phyloP scores from a whole-genome alignment of 2,329 filamentous ascomycete genomes.

The Emericellopsis cladophorae region DNA sequence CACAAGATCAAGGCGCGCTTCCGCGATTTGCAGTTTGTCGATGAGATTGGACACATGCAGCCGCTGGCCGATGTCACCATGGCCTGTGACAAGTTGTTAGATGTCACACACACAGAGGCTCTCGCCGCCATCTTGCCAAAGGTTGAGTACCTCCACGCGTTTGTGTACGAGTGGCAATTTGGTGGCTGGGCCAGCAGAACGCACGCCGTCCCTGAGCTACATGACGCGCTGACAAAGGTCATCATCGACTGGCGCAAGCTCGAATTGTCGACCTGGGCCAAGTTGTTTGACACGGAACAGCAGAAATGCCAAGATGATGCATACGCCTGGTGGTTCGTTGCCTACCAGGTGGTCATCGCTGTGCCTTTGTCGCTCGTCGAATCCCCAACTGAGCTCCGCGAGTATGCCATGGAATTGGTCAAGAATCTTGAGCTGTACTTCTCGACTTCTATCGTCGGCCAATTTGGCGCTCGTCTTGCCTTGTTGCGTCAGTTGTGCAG shows the following conservation, averaged over 20 bases:
- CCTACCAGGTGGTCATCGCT: slow-evolving; percentile 78
- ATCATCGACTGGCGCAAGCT: slow-evolving; percentile 84
- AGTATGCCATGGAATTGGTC: slow-evolving; percentile 58
- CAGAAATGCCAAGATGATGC: slow-evolving; percentile 66
- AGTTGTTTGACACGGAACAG: slow-evolving; percentile 73
- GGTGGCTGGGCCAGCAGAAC: slow-evolving; percentile 72
- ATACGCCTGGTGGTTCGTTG: slow-evolving; percentile 90
- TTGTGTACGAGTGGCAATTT: slow-evolving; percentile 87
- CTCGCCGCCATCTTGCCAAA: slow-evolving; percentile 77
- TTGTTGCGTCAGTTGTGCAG: slow-evolving; percentile 53
- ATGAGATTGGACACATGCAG: slow-evolving; percentile 61
- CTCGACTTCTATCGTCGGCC: slow-evolving; percentile 64
- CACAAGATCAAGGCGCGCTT: slow-evolving; percentile 62
- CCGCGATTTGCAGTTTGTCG: slow-evolving; percentile 51
- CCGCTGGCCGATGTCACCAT: slow-evolving; percentile 65
- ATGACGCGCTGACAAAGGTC: slow-evolving; percentile 66
- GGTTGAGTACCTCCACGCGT: slow-evolving; percentile 74
- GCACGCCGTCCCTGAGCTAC: slow-evolving; percentile 56
- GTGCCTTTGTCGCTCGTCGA: slow-evolving; percentile 56
- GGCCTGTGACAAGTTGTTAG: slow-evolving; percentile 62
- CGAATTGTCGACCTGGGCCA: slow-evolving; percentile 85
- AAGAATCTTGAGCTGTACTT: slow-evolving; percentile 71
- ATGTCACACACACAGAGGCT: slow-evolving; percentile 68
- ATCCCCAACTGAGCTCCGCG: slow-evolving; percentile 42
- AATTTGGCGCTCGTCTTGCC: slow-evolving; percentile 60